These are phyloP conservation scores for Lyophyllum semitale DNA, from an alignment of 768 basidiomycete species.

Conservation along the genomic window DNA sequence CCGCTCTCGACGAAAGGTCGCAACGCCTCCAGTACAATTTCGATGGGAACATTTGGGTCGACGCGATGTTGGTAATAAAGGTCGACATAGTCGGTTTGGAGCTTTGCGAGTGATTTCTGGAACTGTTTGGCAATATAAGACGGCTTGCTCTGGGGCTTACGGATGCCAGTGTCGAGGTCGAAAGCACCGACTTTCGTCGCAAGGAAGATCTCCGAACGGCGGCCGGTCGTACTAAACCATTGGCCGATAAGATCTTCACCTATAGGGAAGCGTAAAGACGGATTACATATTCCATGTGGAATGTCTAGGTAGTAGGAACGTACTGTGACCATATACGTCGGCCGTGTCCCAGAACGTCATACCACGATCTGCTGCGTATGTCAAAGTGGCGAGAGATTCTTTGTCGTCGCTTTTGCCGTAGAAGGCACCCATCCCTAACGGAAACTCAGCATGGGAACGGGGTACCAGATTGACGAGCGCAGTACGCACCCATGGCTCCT, in stretches of 20 bases:
- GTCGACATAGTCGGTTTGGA: constrained; percentile 3
- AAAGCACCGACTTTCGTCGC: constrained; percentile 48
- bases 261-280: not conserved
- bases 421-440: constrained; percentile 23
- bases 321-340: constrained; percentile 45
- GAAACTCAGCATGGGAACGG: not conserved
- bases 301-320: constrained; percentile 28
- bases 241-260: constrained; percentile 8
- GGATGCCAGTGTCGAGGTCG: not conserved
- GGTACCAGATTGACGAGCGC: not conserved
- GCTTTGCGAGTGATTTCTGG: not conserved
- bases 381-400: constrained; percentile 18
- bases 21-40: constrained; percentile 26
- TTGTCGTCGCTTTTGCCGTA: constrained; percentile 23
- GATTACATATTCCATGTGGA: not conserved
- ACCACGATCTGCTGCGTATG: constrained; percentile 22
- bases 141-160: constrained; percentile 3
- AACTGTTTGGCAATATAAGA: constrained; percentile 1
- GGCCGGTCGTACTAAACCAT: constrained; percentile 53
- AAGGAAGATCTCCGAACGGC: constrained; percentile 58
- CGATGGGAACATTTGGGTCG: constrained; percentile 44
- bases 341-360: constrained; percentile 50
- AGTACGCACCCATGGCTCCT: constrained; percentile 22
- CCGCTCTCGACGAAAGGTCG: constrained; percentile 7
- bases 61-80: constrained; percentile 26